Base-by-base conservation (phyloP, 768 basidiomycete species). In the Boletus reticulatus region DNA sequence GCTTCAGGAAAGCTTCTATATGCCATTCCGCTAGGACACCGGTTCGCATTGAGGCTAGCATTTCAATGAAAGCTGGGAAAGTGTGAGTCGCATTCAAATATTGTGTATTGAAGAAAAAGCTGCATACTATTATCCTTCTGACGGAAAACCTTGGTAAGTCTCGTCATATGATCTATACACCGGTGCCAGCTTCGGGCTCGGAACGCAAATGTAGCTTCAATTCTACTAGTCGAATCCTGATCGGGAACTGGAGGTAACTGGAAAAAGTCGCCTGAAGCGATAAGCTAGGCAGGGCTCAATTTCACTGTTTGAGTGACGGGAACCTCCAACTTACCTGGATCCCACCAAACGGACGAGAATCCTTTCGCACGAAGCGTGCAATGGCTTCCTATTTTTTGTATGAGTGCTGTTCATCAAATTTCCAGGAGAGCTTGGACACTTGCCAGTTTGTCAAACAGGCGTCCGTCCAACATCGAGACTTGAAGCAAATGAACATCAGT, bases 11-110 rank as follows among this genome's bases (percentile, higher is more conserved):
- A 57, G 81, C 83, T 17, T 68, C 57, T 57, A 89, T 85, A 1
- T 94, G 94, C 45, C 77, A 75, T 0, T 67, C 56, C 3, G 81
- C 78, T n/a, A 98, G 73, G 14, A 65, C 71, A 1, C 96, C 97
- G 58, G 91, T 95, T 24, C 97, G 84, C 94, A 98, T 98, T 64
- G 97, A 94, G 67, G 98, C 98, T 46, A 98, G 77, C 92, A 98
- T 98, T 64, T 93, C 80, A 43, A 99, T 83, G 65, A 99, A 98
- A 44, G 80, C 94, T 94, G 64, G 9, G 31, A 34, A 41, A 16
- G 16, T 14, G 19, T 60, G 22, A 43, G 27, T 41, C 29, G n/a
- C 37, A 38, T 39, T 17, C n/a, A 43, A 17, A 48, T 13, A 12
- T 12, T 14, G 12, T 31, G 6, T 50, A 29, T 29, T 29, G 4